Evolutionary conservation across 352 stramenopile genomes (phyloP).

Genomic region (Phytophthora meadii): DNA sequence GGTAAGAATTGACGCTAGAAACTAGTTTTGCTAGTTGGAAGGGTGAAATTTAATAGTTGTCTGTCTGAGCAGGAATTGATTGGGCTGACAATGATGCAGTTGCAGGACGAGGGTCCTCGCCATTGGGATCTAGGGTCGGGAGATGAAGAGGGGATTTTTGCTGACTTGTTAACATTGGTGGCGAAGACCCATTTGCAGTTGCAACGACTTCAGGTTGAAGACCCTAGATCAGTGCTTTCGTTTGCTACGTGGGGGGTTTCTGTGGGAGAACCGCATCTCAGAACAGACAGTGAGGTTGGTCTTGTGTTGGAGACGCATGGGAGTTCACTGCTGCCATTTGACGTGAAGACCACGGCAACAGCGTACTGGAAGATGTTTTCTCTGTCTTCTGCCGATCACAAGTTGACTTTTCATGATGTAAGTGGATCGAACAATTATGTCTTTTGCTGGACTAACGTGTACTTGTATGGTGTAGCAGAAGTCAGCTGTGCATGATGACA

Average conservation of each 20-base stretch:
- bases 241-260: slow-evolving; percentile 27
- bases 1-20: slow-evolving; percentile 2
- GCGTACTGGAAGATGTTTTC: slow-evolving; percentile 34
- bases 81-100: slow-evolving; percentile 18
- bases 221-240: slow-evolving; percentile 15
- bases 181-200: slow-evolving; percentile 26
- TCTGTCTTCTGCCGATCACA: slow-evolving; percentile 6
- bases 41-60: slow-evolving; percentile 2
- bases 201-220: slow-evolving; percentile 17
- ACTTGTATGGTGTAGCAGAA: slow-evolving; percentile 2
- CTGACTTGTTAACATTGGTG: slow-evolving; percentile 33
- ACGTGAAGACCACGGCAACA: slow-evolving; percentile 16
- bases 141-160: slow-evolving; percentile 35
- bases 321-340: slow-evolving; percentile 28
- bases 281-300: slow-evolving; percentile 11
- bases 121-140: slow-evolving; percentile 19
- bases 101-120: slow-evolving; percentile 12
- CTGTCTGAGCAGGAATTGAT: slow-evolving; percentile 27
- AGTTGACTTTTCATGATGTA: slow-evolving; percentile 7
- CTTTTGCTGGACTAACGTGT: background rate
- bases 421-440: background rate
- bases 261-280: slow-evolving; percentile 16
- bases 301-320: slow-evolving; percentile 25
- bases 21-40: background rate
- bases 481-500: slow-evolving; percentile 8